Conservation (phyloP, 768 basidiomycete genomes). For the Pleurotus djamor region DNA sequence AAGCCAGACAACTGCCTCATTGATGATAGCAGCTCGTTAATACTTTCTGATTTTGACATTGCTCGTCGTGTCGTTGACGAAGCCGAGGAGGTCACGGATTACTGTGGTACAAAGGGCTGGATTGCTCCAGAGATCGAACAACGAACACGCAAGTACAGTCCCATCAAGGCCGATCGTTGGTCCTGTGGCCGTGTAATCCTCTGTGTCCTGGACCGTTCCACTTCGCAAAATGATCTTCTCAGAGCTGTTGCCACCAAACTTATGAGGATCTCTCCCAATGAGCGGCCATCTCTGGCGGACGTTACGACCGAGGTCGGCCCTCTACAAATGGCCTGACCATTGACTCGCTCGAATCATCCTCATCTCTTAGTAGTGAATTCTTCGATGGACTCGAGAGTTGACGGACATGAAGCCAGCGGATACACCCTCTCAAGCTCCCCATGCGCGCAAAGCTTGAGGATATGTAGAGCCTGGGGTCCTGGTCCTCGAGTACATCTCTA, state of each 20-base stretch:
- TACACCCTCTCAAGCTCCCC: no score
- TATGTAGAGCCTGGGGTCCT: no score
- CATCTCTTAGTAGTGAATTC: no score
- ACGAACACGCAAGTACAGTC: conserved; percentile 3
- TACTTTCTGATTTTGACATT: conserved; percentile 37
- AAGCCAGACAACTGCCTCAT: conserved; percentile 81
- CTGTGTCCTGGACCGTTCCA: conserved; percentile 1
- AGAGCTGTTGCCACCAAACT: conserved; percentile 1
- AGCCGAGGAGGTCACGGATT: conserved; percentile 4
- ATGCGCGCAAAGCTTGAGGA: no score
- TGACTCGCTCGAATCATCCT: no score
- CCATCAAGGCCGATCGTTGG: conserved; percentile 10
- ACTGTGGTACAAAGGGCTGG: conserved; percentile 5
- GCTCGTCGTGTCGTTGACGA: conserved; percentile 6
- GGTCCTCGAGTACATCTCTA: no score
- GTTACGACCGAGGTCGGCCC: no score
- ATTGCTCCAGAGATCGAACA: conserved; percentile 9
- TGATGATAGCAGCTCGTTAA: conserved; percentile 70
- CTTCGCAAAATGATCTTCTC: background rate
- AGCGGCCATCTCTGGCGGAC: conserved; percentile 1
- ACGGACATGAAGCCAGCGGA: no score
- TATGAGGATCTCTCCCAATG: background rate
- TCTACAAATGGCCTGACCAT: no score
- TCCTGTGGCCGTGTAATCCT: conserved; percentile 8
- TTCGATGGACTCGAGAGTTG: no score